phyloP scores from a whole-genome alignment of 495 filamentous ascomycete genomes.

The Tirmania nivea region DNA sequence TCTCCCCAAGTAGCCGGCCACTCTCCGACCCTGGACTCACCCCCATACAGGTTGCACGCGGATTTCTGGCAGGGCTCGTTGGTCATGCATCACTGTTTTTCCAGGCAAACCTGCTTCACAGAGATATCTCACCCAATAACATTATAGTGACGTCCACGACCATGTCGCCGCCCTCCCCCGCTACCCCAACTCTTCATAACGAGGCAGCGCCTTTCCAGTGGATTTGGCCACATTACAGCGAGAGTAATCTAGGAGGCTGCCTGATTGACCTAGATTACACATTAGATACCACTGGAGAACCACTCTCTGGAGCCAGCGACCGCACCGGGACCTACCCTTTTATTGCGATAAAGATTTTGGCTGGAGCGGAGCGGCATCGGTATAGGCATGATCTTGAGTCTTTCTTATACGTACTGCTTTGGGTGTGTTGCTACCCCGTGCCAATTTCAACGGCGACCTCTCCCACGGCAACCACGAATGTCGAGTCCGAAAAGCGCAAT shows the following conservation, averaged over 20 bases:
- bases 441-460: no score
- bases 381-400: slow-evolving; percentile 12
- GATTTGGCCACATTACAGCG: not conserved
- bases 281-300: not conserved
- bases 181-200: not conserved
- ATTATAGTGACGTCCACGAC: not conserved
- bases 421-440: not conserved
- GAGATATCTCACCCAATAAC: not conserved
- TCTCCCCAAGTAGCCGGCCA: not conserved
- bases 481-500: no score
- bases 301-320: slow-evolving; percentile 3
- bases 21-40: not conserved
- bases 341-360: slow-evolving; percentile 7
- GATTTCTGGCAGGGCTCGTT: not conserved
- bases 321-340: slow-evolving; percentile 8
- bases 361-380: not conserved
- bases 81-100: not conserved
- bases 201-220: not conserved
- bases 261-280: not conserved
- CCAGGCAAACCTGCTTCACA: not conserved
- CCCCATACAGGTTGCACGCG: not conserved
- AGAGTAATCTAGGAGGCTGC: not conserved
- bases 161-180: not conserved
- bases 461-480: no score
- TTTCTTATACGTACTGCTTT: slow-evolving; percentile 6